Base-by-base conservation (phyloP, 169 alveolate species). In the Cryptosporidium ryanae region DNA sequence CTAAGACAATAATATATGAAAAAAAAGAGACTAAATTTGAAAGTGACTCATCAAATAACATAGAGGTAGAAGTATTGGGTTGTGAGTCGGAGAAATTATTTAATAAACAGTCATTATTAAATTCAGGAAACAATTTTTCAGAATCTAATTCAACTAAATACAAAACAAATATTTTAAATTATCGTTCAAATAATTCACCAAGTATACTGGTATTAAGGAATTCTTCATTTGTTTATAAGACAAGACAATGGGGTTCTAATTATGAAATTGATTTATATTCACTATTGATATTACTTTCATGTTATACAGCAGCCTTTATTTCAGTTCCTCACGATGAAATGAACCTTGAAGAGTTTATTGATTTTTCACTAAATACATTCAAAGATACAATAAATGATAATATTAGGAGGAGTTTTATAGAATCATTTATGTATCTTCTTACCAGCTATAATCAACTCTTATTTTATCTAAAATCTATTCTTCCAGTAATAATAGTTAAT, bases 181-280 rank as follows among this genome's bases (percentile, higher is more conserved):
- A n/a, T 21, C 7, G 13, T 23, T 43, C 10, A 7, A 18, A 21
- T 17, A 46, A 59, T 23, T 29, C 23, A 2, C 71, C 71, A 21
- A n/a, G 48, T 18, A 15, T 76, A 34, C 31, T 43, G 0, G 34
- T 61, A 4, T 21, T 59, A 2, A 32, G 87, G 23, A 76, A 76
- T 55, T 55, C 87, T 5, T 76, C 87, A 29, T 76, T 76, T 50
- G 23, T 61, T 4, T 65, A 76, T 44, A 76, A 76, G 46, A 76
- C 68, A 25, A 76, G 64, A 21, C 57, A 34, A 32, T 76, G 87
- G 87, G 87, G 87, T 23, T 25, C 43, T 43, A 70, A 76, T 21
- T 76, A 57, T 59, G 87, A 76, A 43, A 23, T 76, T 17, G 76
- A 76, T 57, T 21, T 61, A 12, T 59, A 52, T 23, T 27, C 87